phyloP scores from a whole-genome alignment of 768 basidiomycete genomes.

The Tephrocybe sp. region DNA sequence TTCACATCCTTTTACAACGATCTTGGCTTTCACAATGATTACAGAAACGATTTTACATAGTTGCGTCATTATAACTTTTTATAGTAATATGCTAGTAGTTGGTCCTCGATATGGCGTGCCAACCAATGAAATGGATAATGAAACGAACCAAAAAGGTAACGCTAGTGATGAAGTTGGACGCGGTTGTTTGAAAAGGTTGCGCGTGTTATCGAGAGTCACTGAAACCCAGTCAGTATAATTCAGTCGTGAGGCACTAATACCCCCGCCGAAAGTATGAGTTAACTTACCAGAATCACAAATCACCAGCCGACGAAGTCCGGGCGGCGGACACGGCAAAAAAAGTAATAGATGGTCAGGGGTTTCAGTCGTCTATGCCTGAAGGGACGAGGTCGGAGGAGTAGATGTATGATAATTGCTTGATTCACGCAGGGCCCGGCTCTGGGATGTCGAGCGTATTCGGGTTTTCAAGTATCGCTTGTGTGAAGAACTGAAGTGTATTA shows the following conservation, averaged over 20 bases:
- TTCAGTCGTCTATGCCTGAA: not conserved
- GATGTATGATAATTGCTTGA: not conserved
- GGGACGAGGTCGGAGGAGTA: not conserved
- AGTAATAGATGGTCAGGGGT: slow-evolving; percentile 2
- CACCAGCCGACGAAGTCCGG: slow-evolving; percentile 25
- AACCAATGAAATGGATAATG: not conserved
- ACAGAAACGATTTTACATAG: slow-evolving; percentile 8
- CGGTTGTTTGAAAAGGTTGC: not conserved
- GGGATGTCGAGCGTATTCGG: not conserved
- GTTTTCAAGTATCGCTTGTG: not conserved
- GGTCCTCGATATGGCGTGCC: not conserved
- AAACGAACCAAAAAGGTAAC: not conserved
- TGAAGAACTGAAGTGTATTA: not conserved
- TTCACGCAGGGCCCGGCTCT: not conserved
- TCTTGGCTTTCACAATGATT: slow-evolving; percentile 3
- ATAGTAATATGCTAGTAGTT: not conserved
- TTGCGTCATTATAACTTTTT: slow-evolving; percentile 2
- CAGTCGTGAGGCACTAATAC: not conserved
- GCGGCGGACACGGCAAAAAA: slow-evolving; percentile 10
- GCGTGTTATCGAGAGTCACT: not conserved
- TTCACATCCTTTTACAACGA: not conserved
- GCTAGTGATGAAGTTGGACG: too few relatives aligned
- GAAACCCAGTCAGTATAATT: not conserved
- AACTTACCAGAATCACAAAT: slow-evolving; percentile 15
- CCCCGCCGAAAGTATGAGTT: not conserved